Evolutionary conservation across 2,329 filamentous ascomycete genomes (phyloP).

Genomic region (Colletotrichum filicis): DNA sequence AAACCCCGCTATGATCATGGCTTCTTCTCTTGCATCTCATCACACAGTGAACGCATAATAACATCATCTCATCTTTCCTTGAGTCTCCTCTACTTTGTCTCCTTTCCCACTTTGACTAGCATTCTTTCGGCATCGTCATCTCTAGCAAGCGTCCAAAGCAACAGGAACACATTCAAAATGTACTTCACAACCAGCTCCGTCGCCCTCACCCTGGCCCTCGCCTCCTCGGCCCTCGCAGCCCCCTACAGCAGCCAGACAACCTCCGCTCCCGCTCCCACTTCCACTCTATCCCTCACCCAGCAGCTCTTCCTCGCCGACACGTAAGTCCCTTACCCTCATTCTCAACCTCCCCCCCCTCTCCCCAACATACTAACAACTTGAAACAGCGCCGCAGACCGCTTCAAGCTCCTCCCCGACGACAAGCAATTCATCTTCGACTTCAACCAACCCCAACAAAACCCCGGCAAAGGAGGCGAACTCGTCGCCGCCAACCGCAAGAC

Average conservation of each 20-base stretch:
- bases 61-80: background rate
- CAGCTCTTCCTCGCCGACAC: slow-evolving; percentile 53
- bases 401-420: slow-evolving; percentile 54
- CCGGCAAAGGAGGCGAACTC: slow-evolving; percentile 58
- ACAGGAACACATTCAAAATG: slow-evolving; percentile 43
- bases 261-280: slow-evolving; percentile 30
- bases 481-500: slow-evolving; percentile 64
- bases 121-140: background rate
- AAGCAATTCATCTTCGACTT: slow-evolving; percentile 62
- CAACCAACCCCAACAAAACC: slow-evolving; percentile 44
- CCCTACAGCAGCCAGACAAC: slow-evolving; percentile 29
- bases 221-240: slow-evolving; percentile 45
- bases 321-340: slow-evolving; percentile 38
- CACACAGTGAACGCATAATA: background rate
- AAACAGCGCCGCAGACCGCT: slow-evolving; percentile 53
- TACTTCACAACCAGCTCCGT: slow-evolving; percentile 42
- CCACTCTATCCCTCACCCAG: slow-evolving; percentile 42
- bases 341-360: no score
- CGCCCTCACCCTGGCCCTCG: slow-evolving; percentile 52
- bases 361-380: slow-evolving; percentile 29
- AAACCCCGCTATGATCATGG: background rate
- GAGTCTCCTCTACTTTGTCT: slow-evolving; percentile 3
- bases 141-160: background rate
- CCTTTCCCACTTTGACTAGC: background rate
- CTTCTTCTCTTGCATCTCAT: slow-evolving; percentile 12